Base-by-base conservation (phyloP, 176 grass and related monocot species). In the Chrysopogon serrulatus region DNA sequence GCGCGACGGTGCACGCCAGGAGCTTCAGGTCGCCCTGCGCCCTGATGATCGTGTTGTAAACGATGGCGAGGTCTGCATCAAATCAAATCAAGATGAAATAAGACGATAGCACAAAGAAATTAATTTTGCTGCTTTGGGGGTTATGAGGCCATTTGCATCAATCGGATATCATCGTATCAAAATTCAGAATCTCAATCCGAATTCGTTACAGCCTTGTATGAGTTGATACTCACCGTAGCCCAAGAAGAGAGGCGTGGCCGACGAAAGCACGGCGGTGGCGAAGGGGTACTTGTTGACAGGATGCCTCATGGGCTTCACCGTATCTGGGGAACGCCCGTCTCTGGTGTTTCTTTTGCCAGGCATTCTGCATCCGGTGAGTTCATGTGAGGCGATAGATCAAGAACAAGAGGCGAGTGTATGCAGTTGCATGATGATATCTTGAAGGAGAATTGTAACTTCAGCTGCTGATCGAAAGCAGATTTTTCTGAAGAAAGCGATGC, bases 31-130 rank as follows among this genome's bases (percentile, higher is more conserved):
- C 79, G 11, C 56, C 57, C 23, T 78, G 79, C 73, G 79, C 43
- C 33, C 28, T 69, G 73, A 73, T 30, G 43, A 57, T 56, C 65
- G 83, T 82, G 79, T 73, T 78, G 83, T 48, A 78, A 66, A 78
- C 88, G 73, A 83, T 28, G 5, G 83, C 83, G 56, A 90, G 79
- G 37, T 86, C 88, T 90, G 88, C 83, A 64, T 72, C 64, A 33
- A 65, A 64, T 72, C 64, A 33, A 65, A 40, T 67, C 10, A 5
- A 16, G 15, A 4, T 15, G 19, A 21, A 65, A 62, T 57, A 8
- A 57, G 8, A 8, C 8, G 28, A 67, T 30, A 14, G 8, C 27
- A 73, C 16, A 0, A 15, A 36, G 0, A 39, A 26, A 57, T 26
- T 17, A 11, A 73, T 49, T 48, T 32, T 1, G 10, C 42, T 19